phyloP scores from a whole-genome alignment of 2,329 filamentous ascomycete species.

The Elsinoe ampelina region DNA sequence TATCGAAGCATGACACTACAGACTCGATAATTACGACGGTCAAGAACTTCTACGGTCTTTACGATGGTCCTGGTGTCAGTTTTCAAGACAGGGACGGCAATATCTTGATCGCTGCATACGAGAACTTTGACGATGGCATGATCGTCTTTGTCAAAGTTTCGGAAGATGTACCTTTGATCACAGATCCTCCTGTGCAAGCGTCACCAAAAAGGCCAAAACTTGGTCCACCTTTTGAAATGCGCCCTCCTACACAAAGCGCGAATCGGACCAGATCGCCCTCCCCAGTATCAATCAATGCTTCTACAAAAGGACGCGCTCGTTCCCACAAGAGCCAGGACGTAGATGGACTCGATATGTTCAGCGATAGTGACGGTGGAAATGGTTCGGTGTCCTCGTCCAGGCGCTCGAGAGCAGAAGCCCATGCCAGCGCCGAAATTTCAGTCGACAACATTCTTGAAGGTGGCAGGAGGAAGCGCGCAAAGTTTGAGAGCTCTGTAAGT shows the following conservation, averaged over 20 bases:
- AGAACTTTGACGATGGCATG: conserved; percentile 91
- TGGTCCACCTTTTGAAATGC: conserved; percentile 56
- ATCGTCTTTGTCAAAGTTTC: conserved; percentile 69
- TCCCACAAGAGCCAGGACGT: conserved; percentile 43
- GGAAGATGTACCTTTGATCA: conserved; percentile 24
- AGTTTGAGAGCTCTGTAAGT: conserved; percentile 93
- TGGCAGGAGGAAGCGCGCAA: conserved; percentile 86
- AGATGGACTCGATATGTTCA: conserved; percentile 66
- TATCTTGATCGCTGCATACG: conserved; percentile 88
- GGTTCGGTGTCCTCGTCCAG: conserved; percentile 63
- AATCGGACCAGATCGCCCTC: conserved; percentile 55
- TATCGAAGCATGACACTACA: conserved; percentile 90
- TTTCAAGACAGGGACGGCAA: conserved; percentile 87
- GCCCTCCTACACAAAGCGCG: conserved; percentile 46
- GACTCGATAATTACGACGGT: conserved; percentile 97
- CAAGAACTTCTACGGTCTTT: conserved; percentile 97
- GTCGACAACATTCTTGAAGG: conserved; percentile 97
- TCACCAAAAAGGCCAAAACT: conserved; percentile 49
- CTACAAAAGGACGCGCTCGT: conserved; percentile 49
- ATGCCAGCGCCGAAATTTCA: conserved; percentile 94
- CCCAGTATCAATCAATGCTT: conserved; percentile 60
- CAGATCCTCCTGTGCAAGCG: conserved; percentile 32
- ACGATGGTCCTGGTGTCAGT: conserved; percentile 75
- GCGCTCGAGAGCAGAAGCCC: conserved; percentile 68
- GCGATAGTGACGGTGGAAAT: conserved; percentile 75